Evolutionary conservation across 192 early-diverging fungal genomes (phyloP).

Genomic region (Funneliformis geosporum): DNA sequence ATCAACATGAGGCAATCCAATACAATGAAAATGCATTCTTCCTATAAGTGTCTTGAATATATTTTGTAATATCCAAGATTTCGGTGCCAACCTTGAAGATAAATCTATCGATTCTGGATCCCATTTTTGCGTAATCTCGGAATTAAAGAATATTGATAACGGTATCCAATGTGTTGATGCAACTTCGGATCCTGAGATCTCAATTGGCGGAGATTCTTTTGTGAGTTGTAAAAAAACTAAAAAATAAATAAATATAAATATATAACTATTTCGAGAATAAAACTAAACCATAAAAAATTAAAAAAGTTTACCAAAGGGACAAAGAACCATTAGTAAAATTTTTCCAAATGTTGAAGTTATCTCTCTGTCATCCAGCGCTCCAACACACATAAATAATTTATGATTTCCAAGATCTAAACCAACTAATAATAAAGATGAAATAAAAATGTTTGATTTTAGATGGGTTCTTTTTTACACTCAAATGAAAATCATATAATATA

Average conservation of each 20-base stretch:
- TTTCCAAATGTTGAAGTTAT: conserved; percentile 48
- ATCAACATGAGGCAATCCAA: conserved; percentile 40
- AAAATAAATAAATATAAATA: neutral
- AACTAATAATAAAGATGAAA: conserved; percentile 8
- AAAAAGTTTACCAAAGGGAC: conserved; percentile 44
- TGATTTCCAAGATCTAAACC: conserved; percentile 44
- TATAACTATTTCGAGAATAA: neutral
- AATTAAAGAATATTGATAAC: conserved; percentile 42
- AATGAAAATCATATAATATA: too few species aligned
- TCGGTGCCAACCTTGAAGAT: conserved; percentile 42
- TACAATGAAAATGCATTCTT: conserved; percentile 42
- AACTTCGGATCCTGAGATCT: conserved; percentile 46
- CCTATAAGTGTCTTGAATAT: conserved; percentile 44
- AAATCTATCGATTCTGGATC: conserved; percentile 46
- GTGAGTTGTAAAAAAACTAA: conserved; percentile 49
- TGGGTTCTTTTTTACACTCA: neutral
- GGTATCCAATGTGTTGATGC: conserved; percentile 48
- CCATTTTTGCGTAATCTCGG: conserved; percentile 38
- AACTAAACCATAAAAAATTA: neutral
- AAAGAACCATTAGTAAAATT: conserved; percentile 47
- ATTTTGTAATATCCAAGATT: conserved; percentile 36
- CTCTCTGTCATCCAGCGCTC: conserved; percentile 48
- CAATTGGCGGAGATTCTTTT: conserved; percentile 39
- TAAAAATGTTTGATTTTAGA: neutral
- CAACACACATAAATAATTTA: conserved; percentile 39